These are phyloP conservation scores for Tricholomella constricta DNA, from an alignment of 768 basidiomycete genomes.

Conservation along the genomic window DNA sequence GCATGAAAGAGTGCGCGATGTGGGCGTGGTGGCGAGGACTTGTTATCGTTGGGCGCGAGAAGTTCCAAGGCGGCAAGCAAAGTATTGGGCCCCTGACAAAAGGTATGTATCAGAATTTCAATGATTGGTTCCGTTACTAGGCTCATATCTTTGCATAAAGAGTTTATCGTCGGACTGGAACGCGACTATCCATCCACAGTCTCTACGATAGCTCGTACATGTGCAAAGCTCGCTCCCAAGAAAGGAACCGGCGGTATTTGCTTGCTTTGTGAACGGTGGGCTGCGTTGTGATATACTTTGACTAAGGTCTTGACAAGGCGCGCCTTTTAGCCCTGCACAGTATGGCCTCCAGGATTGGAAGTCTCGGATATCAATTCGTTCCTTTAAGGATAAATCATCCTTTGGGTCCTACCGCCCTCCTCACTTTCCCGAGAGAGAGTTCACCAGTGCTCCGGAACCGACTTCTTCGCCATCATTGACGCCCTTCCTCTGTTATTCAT, in stretches of 20 bases:
- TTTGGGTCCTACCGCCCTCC: constrained; percentile 27
- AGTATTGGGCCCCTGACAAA: constrained; percentile 70
- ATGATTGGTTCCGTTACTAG: not conserved
- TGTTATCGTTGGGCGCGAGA: constrained; percentile 51
- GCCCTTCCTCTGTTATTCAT: constrained; percentile 54
- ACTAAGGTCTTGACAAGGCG: not conserved
- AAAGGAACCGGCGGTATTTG: constrained; percentile 50
- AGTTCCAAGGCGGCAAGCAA: constrained; percentile 46
- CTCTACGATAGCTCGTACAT: constrained; percentile 79
- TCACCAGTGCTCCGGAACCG: not conserved
- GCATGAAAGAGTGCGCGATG: constrained; percentile 76
- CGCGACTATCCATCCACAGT: constrained; percentile 86
- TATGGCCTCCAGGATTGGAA: constrained; percentile 73
- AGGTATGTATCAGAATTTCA: constrained; percentile 40
- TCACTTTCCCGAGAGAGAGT: constrained; percentile 8
- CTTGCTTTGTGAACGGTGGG: constrained; percentile 66
- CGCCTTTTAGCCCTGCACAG: constrained; percentile 56
- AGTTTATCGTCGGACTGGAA: constrained; percentile 80
- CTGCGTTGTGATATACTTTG: not conserved
- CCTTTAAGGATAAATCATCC: constrained; percentile 36
- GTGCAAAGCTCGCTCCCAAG: constrained; percentile 75
- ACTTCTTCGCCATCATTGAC: constrained; percentile 28
- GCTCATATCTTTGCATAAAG: constrained; percentile 34
- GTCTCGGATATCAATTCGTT: constrained; percentile 68
- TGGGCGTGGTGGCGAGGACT: constrained; percentile 77